Base-by-base conservation (phyloP, 176 grass and related monocot genomes). In the Musa troglodytarum region DNA sequence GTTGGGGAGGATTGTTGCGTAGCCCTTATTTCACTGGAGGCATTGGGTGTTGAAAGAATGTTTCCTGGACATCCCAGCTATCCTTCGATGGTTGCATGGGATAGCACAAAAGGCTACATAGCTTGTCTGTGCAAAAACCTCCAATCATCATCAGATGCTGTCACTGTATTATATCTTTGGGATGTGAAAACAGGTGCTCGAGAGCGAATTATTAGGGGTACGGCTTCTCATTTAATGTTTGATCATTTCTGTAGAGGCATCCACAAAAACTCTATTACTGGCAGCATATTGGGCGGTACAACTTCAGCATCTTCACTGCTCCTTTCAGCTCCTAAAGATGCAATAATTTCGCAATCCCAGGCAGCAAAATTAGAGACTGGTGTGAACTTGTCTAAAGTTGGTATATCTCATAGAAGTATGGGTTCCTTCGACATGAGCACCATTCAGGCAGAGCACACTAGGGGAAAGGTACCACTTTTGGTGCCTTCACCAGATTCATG, bases 191-290 rank as follows among this genome's bases (percentile, higher is more conserved):
- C 89, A 11, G 93, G 93, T 67, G 85, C 89, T 75, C 81, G 83
- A 81, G 93, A 96, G 43, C 73, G 87, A 56, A 80, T 92, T 82
- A 85, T 90, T 75, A 80, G 77, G 68, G 93, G 93, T 28, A 76
- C 89, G n/a, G 74, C 83, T 76, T 96, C 93, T 66, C 85, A 86
- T 76, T 96, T 81, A 77, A 77, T 83, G 50, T 96, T 96, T 75
- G 89, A 96, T 76, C 83, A 96, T 80, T 96, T 96, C 74, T 96
- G 93, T 73, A 88, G 80, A 77, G 87, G 87, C 65, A 92, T 96
- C 78, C 85, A 81, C 8, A 92, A 92, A 78, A 96, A 96, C 82
- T 78, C 87, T 63, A 82, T 90, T 79, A 89, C 87, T 68, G 89
- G 93, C 24, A 79, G 87, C 72, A 88, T 92, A 76, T 92, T 92